A percentile compares a stretch with the other conserved stretches of the same genome.
Evolutionary conservation across 768 basidiomycete species (phyloP).

Genomic region (Pholiota molesta): DNA sequence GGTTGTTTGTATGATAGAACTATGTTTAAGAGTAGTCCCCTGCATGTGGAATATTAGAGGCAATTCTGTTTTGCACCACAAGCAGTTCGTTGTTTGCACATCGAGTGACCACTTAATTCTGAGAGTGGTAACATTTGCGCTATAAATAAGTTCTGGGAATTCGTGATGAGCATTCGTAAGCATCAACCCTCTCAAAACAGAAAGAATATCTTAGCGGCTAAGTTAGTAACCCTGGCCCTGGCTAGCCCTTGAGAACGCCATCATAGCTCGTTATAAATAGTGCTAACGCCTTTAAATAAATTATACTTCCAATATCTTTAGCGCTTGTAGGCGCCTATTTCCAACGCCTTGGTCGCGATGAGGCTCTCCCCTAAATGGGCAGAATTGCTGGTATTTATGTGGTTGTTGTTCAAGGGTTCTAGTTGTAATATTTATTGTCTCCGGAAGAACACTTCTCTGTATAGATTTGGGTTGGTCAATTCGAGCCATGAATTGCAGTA

Average conservation of each 20-base stretch:
- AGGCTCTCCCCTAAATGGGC: neutral
- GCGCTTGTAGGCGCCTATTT: conserved; percentile 4
- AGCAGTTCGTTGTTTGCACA: no score
- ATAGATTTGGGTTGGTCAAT: no score
- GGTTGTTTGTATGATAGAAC: neutral
- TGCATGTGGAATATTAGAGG: neutral
- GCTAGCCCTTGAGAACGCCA: neutral
- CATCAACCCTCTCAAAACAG: neutral
- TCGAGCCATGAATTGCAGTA: no score
- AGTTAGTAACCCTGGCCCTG: no score
- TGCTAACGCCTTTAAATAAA: neutral
- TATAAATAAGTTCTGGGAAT: conserved; percentile 1
- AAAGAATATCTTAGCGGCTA: no score
- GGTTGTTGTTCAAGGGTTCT: neutral
- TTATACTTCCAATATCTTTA: neutral
- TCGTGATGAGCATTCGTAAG: neutral
- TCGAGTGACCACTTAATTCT: no score
- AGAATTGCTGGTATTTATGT: neutral
- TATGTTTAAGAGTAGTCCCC: neutral
- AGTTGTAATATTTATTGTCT: no score
- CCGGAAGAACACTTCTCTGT: no score
- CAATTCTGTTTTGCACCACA: no score
- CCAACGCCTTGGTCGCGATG: neutral
- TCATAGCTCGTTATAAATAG: neutral
- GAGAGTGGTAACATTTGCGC: no score